Base-by-base conservation (phyloP, 208 protist species). In the Polymyxa betae region DNA sequence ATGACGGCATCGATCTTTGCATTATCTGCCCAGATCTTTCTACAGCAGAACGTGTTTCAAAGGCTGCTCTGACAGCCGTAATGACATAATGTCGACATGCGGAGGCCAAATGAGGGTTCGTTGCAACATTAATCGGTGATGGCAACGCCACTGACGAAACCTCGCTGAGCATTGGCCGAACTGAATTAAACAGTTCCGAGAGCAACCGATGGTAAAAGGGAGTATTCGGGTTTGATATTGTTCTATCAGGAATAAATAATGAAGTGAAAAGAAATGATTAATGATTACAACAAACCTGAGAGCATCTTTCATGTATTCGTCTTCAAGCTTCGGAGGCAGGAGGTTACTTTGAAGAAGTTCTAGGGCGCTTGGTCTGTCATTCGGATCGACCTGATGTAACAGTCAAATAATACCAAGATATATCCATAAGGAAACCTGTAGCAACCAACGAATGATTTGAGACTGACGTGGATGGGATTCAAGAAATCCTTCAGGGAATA, bases 281-380 rank as follows among this genome's bases (percentile, higher is more conserved):
- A 82, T n/a, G 5, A 35, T 43, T 12, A 82, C 16, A 5, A 5
- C 16, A 35, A 45, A 82, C 72, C 72, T 82, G 35, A 82, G n/a
- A n/a, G 72, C 72, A n/a, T 82, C 72, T 82, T 82, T 82, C 72
- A 82, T 82, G 72, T 82, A 82, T 43, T 82, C 72, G n/a, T 82
- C 72, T 43, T 82, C 72, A 5, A 82, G 72, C n/a, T 82, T 82
- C n/a, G 72, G 72, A 45, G 72, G 72, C 16, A 82, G 40, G 16
- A 82, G 35, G n/a, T 43, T 82, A 43, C 72, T 82, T 82, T 82
- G 72, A 20, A 82, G n/a, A 5, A 82, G 40, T 43, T 82, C 72
- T 5, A 82, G 40, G n/a, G 72, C 72, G 16, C 35, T 45, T 5
- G 72, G 72, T 5, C 72, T 5, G 10, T 12, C n/a, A 5, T 35